Percentiles rank a stretch among this genome's conserved stretches.
Conservation (phyloP, 805 yeast genomes). For the Yarrowia sp. region DNA sequence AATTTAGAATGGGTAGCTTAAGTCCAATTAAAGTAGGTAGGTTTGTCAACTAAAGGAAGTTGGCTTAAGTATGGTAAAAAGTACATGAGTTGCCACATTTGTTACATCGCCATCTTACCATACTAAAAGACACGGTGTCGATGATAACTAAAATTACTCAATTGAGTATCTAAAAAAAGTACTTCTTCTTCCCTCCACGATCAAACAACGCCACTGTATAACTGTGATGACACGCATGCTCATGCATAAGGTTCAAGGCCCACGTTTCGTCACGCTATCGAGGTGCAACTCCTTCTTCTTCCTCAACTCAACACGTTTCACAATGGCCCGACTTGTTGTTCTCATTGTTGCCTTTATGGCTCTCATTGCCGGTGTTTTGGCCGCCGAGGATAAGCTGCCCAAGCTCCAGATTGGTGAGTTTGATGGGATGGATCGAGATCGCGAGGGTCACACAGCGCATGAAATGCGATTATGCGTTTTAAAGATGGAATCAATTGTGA, state of each 20-base stretch:
- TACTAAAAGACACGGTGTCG: too few relatives aligned
- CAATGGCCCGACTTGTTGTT: slow-evolving; percentile 17
- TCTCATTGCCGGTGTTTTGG: slow-evolving; percentile 21
- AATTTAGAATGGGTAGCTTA: too few relatives aligned
- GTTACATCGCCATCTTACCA: too few relatives aligned
- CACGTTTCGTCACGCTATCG: slow-evolving; percentile 9
- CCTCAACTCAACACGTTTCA: background rate
- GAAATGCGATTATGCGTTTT: too few relatives aligned
- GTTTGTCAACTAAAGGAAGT: too few relatives aligned
- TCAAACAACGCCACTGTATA: too few relatives aligned
- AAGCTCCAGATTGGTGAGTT: slow-evolving; percentile 34
- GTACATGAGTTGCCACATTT: too few relatives aligned
- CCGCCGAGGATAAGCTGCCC: slow-evolving; percentile 28
- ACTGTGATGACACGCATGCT: background rate
- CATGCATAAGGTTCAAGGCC: slow-evolving; percentile 5
- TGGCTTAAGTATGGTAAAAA: too few relatives aligned
- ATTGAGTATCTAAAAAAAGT: too few relatives aligned
- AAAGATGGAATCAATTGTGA: background rate
- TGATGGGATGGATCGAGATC: background rate
- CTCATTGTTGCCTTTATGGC: slow-evolving; percentile 21
- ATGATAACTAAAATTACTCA: too few relatives aligned
- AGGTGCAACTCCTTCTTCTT: background rate
- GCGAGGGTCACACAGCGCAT: background rate
- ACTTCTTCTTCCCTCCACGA: too few relatives aligned
- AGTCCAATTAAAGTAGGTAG: too few relatives aligned